Conservation (phyloP, 2,329 filamentous ascomycete genomes). For the Fusarium duplospermum region DNA sequence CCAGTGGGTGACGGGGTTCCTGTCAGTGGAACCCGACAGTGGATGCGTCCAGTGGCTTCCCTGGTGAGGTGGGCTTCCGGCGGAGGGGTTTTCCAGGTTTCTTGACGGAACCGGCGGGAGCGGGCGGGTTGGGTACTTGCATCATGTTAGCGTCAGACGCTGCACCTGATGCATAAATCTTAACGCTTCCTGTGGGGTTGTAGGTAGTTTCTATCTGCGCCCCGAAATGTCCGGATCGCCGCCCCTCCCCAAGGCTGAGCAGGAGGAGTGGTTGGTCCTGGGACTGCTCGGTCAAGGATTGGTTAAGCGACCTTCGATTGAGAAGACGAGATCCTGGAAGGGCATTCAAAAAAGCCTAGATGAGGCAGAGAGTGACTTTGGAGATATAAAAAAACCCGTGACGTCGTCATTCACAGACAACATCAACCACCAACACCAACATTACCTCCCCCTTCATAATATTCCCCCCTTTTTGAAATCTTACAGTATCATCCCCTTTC, state of each 20-base stretch:
- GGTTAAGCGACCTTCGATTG: background rate
- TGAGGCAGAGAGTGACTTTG: conserved; percentile 1
- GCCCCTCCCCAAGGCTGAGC: conserved; percentile 23
- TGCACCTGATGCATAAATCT: background rate
- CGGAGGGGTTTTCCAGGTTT: background rate
- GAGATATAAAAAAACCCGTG: background rate
- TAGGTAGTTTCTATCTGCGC: background rate
- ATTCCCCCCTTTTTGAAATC: background rate
- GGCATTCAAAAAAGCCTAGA: background rate
- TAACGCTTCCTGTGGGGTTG: conserved; percentile 22
- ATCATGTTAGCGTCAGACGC: conserved; percentile 20
- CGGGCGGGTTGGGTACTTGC: conserved; percentile 7
- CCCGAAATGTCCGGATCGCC: conserved; percentile 11
- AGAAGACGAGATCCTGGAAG: background rate
- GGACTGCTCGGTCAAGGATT: conserved; percentile 4
- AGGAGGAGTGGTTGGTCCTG: conserved; percentile 18
- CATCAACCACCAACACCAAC: background rate
- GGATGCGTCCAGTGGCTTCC: background rate
- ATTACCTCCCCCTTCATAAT: background rate
- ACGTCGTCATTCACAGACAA: conserved; percentile 10
- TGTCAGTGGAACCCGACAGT: background rate
- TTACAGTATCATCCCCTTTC: background rate
- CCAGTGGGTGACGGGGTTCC: conserved; percentile 8
- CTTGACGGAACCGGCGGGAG: conserved; percentile 31
- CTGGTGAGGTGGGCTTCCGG: conserved; percentile 11